Conservation (phyloP, 2,329 filamentous ascomycete species). For the Fusarium redolens region DNA sequence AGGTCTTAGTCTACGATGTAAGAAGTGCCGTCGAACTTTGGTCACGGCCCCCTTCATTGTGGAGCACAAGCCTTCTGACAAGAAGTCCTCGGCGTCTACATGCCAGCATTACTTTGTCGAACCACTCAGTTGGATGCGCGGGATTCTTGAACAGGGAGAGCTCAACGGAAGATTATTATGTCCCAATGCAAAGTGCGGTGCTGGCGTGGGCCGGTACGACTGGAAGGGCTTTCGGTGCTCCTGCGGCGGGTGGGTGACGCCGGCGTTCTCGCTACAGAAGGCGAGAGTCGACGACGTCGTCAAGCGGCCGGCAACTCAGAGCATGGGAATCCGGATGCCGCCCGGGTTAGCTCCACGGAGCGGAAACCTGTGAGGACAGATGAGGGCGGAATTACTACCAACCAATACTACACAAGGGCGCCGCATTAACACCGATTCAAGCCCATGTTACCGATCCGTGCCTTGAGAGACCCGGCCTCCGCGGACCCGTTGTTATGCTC, state of each 20-base stretch:
- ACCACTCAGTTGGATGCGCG: conserved; percentile 93
- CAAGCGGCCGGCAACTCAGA: conserved; percentile 42
- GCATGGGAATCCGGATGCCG: conserved; percentile 66
- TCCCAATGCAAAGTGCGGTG: conserved; percentile 80
- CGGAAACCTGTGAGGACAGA: conserved; percentile 50
- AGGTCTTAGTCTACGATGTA: conserved; percentile 73
- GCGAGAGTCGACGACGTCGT: conserved; percentile 79
- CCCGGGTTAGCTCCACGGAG: conserved; percentile 54
- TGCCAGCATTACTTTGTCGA: conserved; percentile 94
- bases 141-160: conserved; percentile 81
- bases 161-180: conserved; percentile 88
- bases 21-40: conserved; percentile 83
- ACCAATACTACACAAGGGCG: neutral
- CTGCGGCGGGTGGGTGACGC: conserved; percentile 90
- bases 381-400: neutral
- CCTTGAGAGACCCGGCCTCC: conserved; percentile 9
- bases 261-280: conserved; percentile 87
- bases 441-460: conserved; percentile 11
- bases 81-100: conserved; percentile 31
- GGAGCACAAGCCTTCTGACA: conserved; percentile 62
- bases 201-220: conserved; percentile 90
- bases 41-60: conserved; percentile 71
- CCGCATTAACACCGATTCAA: neutral
- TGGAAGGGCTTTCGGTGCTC: conserved; percentile 97
- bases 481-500: conserved; percentile 13